A percentile compares a stretch with the other conserved stretches of the same genome.
These are phyloP conservation scores for Xanthoparmelia taractica DNA, from an alignment of 495 filamentous ascomycete genomes.

Conservation along the genomic window DNA sequence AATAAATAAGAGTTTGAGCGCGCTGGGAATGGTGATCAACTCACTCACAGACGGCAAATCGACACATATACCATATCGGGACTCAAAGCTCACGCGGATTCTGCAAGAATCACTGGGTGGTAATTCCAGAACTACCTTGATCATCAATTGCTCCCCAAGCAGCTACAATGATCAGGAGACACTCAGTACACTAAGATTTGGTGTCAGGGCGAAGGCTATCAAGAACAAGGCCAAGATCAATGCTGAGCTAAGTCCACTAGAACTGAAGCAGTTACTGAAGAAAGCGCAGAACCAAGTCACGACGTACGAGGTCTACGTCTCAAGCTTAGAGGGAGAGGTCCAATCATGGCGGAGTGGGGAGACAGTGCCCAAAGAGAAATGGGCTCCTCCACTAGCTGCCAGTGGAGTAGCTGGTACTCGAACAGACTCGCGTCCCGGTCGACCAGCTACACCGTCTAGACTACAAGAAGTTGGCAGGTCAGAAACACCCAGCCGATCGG, in stretches of 20 bases:
- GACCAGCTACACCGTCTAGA: conserved; percentile 77
- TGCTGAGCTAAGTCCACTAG: conserved; percentile 87
- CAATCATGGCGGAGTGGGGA: conserved; percentile 82
- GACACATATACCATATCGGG: conserved; percentile 92
- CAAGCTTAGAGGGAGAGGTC: conserved; percentile 77
- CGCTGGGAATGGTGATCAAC: conserved; percentile 98
- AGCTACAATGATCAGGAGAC: conserved; percentile 98
- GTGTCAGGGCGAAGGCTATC: conserved; percentile 94
- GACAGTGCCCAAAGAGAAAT: conserved; percentile 76
- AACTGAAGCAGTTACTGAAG: conserved; percentile 83
- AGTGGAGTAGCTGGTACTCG: conserved; percentile 52
- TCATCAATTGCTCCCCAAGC: conserved; percentile 97
- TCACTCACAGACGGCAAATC: conserved; percentile 96
- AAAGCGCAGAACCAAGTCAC: conserved; percentile 87
- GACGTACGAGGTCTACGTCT: conserved; percentile 78
- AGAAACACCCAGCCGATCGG: conserved; percentile 61
- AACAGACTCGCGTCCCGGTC: conserved; percentile 47
- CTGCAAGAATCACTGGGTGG: conserved; percentile 93
- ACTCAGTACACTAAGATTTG: conserved; percentile 85
- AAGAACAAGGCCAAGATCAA: conserved; percentile 99
- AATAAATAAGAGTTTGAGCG: conserved; percentile 98
- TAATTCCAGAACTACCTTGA: conserved; percentile 93
- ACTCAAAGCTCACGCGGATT: conserved; percentile 96
- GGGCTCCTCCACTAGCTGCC: conserved; percentile 54
- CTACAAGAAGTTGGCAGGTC: conserved; percentile 48